Evolutionary conservation across 2,329 filamentous ascomycete species (phyloP).

Genomic region (Rhytidhysteron rufulum): DNA sequence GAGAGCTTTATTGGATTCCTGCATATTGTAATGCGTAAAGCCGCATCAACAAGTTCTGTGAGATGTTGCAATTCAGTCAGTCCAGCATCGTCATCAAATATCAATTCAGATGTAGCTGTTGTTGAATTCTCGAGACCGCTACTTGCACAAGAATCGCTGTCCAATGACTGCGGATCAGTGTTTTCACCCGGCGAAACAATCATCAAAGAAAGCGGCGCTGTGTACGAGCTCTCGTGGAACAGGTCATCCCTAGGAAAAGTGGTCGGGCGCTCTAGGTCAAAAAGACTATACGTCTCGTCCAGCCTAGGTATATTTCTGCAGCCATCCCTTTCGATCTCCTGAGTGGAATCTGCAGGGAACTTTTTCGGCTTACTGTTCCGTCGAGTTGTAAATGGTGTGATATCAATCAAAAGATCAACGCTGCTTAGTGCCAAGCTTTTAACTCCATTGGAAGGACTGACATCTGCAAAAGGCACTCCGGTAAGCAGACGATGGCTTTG

Average conservation of each 20-base stretch:
- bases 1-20: constrained; percentile 18
- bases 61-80: constrained; percentile 5
- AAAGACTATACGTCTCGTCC: no score
- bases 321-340: not conserved
- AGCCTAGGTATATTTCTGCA: no score
- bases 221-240: not conserved
- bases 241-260: not conserved
- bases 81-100: not conserved
- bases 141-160: no score
- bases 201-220: no score
- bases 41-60: constrained; percentile 28
- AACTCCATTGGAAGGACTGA: constrained; percentile 28
- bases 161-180: no score
- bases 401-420: constrained; percentile 22
- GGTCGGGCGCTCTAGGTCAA: no score
- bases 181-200: no score
- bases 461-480: constrained; percentile 21
- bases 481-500: constrained; percentile 17
- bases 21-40: constrained; percentile 33
- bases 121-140: no score
- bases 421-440: constrained; percentile 19
- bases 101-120: no score
- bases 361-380: not conserved
- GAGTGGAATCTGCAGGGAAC: no score
- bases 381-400: constrained; percentile 2